A percentile compares a stretch with the other conserved stretches of the same genome.
These are phyloP conservation scores for Cadophora sp. DNA, from an alignment of 2,329 filamentous ascomycete genomes.

Conservation along the genomic window DNA sequence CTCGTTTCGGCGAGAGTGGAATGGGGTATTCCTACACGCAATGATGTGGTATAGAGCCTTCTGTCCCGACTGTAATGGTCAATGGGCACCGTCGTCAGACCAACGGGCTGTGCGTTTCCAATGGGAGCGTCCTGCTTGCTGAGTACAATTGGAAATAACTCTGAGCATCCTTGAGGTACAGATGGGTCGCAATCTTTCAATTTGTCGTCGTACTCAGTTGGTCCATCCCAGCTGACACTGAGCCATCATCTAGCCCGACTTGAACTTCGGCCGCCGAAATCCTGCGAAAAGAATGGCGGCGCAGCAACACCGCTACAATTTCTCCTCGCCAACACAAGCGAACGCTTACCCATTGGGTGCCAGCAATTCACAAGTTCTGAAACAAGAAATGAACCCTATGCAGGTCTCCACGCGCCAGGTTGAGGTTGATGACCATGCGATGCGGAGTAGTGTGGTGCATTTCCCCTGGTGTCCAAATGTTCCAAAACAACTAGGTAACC, in stretches of 20 bases:
- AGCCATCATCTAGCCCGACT: not conserved
- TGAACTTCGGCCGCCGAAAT: not conserved
- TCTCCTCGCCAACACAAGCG: not conserved
- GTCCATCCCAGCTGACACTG: conserved; percentile 12
- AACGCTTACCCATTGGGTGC: not conserved
- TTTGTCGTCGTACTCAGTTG: conserved; percentile 13
- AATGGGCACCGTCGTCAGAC: not conserved
- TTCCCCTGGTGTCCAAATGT: too few relatives aligned
- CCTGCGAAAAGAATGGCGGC: not conserved
- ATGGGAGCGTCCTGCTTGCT: conserved; percentile 6
- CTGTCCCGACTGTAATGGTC: conserved; percentile 4
- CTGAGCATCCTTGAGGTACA: not conserved
- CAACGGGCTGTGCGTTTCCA: not conserved
- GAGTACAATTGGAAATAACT: not conserved
- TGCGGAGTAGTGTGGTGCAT: not conserved
- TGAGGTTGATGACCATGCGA: not conserved
- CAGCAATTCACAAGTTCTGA: not conserved
- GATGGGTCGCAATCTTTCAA: conserved; percentile 11
- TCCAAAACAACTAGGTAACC: too few relatives aligned
- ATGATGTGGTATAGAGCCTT: not conserved
- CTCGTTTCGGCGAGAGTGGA: conserved; percentile 3
- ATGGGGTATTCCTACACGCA: not conserved
- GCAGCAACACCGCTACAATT: not conserved
- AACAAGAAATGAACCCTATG: too few relatives aligned
- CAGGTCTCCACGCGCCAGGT: too few relatives aligned